These are phyloP conservation scores for Mycosarcoma mackinlayi DNA, from an alignment of 1,284 basidiomycete species.

Conservation along the genomic window DNA sequence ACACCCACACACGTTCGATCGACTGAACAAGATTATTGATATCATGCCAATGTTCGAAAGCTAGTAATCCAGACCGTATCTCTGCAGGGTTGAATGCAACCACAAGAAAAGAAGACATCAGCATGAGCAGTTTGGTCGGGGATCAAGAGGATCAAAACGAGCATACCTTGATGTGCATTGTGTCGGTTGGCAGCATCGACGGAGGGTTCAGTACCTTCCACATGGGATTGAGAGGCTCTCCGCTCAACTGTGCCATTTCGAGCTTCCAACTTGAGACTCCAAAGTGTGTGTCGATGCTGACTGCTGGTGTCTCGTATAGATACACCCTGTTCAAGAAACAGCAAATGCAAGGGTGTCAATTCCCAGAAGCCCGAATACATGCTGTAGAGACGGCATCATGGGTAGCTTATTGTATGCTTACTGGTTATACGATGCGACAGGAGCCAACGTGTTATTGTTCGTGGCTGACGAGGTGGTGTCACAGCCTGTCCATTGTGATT, in stretches of 20 bases:
- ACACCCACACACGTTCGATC: no score
- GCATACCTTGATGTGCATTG: constrained; percentile 44
- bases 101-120: not conserved
- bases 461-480: constrained; percentile 25
- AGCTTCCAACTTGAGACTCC: constrained; percentile 23
- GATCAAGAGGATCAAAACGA: no score
- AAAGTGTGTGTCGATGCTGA: constrained; percentile 18
- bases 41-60: constrained; percentile 2
- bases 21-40: no score
- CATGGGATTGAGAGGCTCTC: constrained; percentile 26
- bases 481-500: constrained; percentile 26
- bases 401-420: no score
- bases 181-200: constrained; percentile 54
- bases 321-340: not conserved
- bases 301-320: constrained; percentile 17
- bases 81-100: constrained; percentile 10
- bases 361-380: no score
- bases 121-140: not conserved
- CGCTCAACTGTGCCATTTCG: constrained; percentile 28
- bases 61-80: constrained; percentile 27
- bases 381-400: no score
- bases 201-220: constrained; percentile 57
- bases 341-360: no score
- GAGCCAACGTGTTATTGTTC: constrained; percentile 29
- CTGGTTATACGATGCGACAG: constrained; percentile 30